Evolutionary conservation across 768 basidiomycete species (phyloP), one percentile per base, ranked within the genome.

Genomic region (Mycena rosella): DNA sequence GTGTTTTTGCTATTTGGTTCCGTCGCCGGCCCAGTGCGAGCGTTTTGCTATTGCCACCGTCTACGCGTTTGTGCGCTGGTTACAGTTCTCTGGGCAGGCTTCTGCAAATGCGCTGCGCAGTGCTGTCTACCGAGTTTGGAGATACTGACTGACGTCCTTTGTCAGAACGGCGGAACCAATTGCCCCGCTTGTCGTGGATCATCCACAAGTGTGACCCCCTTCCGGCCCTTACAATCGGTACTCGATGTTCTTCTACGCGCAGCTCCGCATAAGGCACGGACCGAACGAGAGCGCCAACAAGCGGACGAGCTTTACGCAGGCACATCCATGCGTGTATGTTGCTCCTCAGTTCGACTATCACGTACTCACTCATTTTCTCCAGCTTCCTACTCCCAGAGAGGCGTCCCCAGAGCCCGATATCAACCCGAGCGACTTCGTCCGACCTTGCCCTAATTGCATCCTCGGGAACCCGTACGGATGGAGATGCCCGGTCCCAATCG

Each of bases 231-330:
- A 17, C 91, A 96, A 76, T 81, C 86, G 42, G 85, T 95, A 69
- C 78, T 95, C 62, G 93, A 95, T 73, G 78, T 89, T 9, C 79
- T 96, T 29, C 80, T 94, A 34, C 91, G 91, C n/a, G 80, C 83
- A 44, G 89, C 88, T 18, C 94, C 94, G 17, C 85, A 88, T 38
- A 89, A 86, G 74, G 84, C 85, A 51, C 89, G 94, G 51, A 80
- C 90, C 36, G 87, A 87, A 73, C 82, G 90, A 42, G 94, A 96
- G 75, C 87, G 89, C 24, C 83, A 86, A 63, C 94, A 96, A 78
- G 94, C 94, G 5, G 94, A 96, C 72, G 92, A 93, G 63, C 79
- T 95, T 27, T 96, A 95, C 73, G 86, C 84, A 65, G 91, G 91
- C 2, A 78, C 84, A 32, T 82, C 85, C 27, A 83, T 95, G 77